Base-by-base conservation (phyloP, 139 green algal species). In the Chlorella sp. region DNA sequence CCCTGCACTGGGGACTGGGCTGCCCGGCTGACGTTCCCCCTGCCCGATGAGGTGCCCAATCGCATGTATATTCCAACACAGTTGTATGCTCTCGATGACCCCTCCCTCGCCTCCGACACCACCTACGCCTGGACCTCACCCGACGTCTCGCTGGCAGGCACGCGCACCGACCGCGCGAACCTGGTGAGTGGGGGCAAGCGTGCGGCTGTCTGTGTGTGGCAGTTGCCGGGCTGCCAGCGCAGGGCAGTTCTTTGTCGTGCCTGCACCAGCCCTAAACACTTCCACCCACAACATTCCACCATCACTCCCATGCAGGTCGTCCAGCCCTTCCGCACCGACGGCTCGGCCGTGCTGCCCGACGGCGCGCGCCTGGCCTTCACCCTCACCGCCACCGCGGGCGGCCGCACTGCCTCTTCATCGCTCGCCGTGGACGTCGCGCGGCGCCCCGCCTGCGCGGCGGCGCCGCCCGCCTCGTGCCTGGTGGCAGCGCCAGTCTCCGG, bases 381-480 rank as follows among this genome's bases (percentile, higher is more conserved):
- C 11, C n/a, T 69, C 40, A 69, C 41, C 7, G 41, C 62, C 27
- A 69, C 59, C 7, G 59, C 35, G 42, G 59, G 17, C 35, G n/a
- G 35, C 6, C 27, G 6, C 4, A 15, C 6, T n/a, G n/a, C n/a
- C n/a, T n/a, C n/a, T n/a, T n/a, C n/a, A n/a, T n/a, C n/a, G n/a
- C n/a, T 69, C 40, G 8, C 62, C 1, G 62, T 69, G 40, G 40
- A 38, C 62, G 36, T 69, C 36, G 62, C 62, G 33, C 62, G 62
- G 25, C 62, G 62, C 40, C 62, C 62, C 40, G 62, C 62, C 40
- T 69, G 62, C 40, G 36, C 40, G 11, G 62, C 61, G 1, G 5
- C 38, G n/a, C n/a, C n/a, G 12, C 9, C 8, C 40, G 40, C 40
- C 62, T 53, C 64, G 8, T 71, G 64, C 64, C 64, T 71, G n/a